Base-by-base conservation (phyloP, 139 green algal genomes). In the Dunaliella primolecta region DNA sequence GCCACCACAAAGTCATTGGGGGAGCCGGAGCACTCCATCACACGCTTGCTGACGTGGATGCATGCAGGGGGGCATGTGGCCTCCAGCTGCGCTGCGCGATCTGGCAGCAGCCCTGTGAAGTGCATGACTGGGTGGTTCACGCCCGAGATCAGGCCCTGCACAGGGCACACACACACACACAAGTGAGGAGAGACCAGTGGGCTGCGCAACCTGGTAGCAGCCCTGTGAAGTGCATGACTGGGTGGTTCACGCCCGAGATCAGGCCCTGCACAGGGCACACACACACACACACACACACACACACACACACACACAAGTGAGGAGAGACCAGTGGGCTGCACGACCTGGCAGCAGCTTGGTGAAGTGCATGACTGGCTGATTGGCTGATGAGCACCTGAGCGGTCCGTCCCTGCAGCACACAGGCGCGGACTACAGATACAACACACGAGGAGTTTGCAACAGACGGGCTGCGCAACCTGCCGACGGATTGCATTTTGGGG, bases 61-160 rank as follows among this genome's bases (percentile, higher is more conserved):
- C 86, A 89, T 36, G 34, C 71, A 70, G 71, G 1, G 0, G 86
- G 86, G 82, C 86, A 89, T 64, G 86, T 84, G 30, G 37, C 36
- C 71, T 78, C 35, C 82, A 89, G 37, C 82, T 84, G 82, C 46
- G 46, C 34, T 7, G 82, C 86, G 56, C 81, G 38, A 21, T 81
- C 33, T 11, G 81, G 81, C 77, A 88, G 85, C 71, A 82, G 71
- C 37, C 85, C 85, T 0, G 81, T 86, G 76, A 88, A 78, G 81
- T 84, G 72, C 33, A 88, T 55, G 15, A 82, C 77, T 1, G 85
- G 85, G 76, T 88, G 81, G 33, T 34, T 35, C 36, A 83, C 56
- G 36, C 85, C 85, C 7, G 46, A 64, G 46, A 64, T 64, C 7
- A 64, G 46, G 46, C 46, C 46, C 46, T 64, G 37, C 84, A 78